These are phyloP conservation scores for Nemania sp. DNA, from an alignment of 2,329 filamentous ascomycete species.

Conservation along the genomic window DNA sequence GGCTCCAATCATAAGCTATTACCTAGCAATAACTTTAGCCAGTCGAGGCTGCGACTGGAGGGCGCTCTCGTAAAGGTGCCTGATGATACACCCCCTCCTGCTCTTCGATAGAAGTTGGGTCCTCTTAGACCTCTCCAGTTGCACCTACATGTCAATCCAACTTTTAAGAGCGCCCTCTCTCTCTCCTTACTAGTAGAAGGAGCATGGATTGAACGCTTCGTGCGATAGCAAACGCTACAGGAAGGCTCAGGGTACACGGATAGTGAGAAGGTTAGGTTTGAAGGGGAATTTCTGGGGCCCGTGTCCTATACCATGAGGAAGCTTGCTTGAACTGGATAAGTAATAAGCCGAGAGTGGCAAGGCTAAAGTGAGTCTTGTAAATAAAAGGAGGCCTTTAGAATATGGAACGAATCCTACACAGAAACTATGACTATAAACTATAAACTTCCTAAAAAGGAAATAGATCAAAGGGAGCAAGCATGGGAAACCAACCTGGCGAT, in stretches of 20 bases:
- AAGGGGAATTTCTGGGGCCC: background rate
- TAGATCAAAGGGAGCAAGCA: background rate
- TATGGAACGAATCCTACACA: background rate
- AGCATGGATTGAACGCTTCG: no score
- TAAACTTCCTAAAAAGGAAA: background rate
- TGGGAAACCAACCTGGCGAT: background rate
- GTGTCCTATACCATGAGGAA: background rate
- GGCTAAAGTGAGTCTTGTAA: background rate
- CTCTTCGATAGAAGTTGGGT: no score
- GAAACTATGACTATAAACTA: background rate
- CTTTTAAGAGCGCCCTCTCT: no score
- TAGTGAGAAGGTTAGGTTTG: background rate
- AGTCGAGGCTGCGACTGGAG: no score
- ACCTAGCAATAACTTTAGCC: no score
- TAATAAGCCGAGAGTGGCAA: background rate
- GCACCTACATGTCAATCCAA: no score
- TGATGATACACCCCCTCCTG: no score
- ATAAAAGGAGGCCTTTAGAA: background rate
- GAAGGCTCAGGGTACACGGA: background rate
- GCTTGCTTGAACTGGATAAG: background rate
- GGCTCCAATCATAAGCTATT: no score
- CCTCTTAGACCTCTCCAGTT: no score
- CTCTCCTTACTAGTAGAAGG: no score
- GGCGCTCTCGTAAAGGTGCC: no score
- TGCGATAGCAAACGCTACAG: background rate